phyloP scores from a whole-genome alignment of 352 stramenopile genomes.

The Pythium dissotocum region DNA sequence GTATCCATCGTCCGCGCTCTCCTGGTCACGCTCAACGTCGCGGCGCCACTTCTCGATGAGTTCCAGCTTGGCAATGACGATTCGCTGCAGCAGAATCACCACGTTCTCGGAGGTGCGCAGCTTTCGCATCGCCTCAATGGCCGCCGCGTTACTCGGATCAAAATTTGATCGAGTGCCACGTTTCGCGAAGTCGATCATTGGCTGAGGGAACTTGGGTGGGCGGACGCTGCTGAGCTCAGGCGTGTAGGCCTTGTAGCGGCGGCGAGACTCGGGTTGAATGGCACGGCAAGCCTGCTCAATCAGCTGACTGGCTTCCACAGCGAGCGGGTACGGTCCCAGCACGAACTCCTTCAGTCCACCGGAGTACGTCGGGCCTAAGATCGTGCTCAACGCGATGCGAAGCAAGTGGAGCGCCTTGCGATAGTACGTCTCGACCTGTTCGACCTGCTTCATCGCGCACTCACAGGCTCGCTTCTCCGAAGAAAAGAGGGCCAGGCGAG shows the following conservation, averaged over 20 bases:
- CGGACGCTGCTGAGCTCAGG: conserved; percentile 45
- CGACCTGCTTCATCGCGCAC: conserved; percentile 75
- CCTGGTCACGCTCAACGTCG: conserved; percentile 64
- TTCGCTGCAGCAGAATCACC: conserved; percentile 76
- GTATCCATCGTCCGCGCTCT: conserved; percentile 54
- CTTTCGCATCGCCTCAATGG: conserved; percentile 78
- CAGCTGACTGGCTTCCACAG: conserved; percentile 72
- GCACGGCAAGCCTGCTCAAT: conserved; percentile 68
- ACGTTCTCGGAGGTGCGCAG: conserved; percentile 79
- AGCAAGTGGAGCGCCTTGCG: conserved; percentile 74
- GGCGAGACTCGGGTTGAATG: conserved; percentile 76
- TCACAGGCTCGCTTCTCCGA: conserved; percentile 81
- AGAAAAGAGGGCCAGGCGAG: conserved; percentile 67
- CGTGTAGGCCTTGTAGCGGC: conserved; percentile 70
- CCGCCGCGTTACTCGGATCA: conserved; percentile 40
- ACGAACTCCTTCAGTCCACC: conserved; percentile 78
- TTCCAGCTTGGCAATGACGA: conserved; percentile 84
- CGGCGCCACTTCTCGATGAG: conserved; percentile 77
- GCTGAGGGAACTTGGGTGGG: conserved; percentile 50
- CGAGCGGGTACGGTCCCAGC: conserved; percentile 65
- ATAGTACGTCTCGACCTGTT: conserved; percentile 69
- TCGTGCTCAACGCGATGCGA: conserved; percentile 64
- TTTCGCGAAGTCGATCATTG: conserved; percentile 46
- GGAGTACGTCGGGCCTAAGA: conserved; percentile 72
- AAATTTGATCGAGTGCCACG: conserved; percentile 37